Evolutionary conservation across 208 protist species (phyloP), one percentile per base, ranked within the genome.

Genomic region (Trypanosoma cruzi): DNA sequence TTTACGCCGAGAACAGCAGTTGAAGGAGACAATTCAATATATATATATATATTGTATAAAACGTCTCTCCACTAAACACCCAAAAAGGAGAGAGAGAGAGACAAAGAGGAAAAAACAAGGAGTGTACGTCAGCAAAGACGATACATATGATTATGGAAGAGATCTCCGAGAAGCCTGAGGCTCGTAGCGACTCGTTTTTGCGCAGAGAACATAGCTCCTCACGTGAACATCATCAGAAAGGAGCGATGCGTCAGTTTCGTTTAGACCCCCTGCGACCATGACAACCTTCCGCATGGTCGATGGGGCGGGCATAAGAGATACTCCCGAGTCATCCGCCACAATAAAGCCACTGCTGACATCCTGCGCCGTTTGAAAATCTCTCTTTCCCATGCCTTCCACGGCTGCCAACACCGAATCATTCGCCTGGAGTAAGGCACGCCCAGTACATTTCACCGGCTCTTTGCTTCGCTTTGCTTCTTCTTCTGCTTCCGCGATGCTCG

Each of bases 201-300:
- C 24, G 28, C 70, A 89, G 10, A 93, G 73, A 62, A 86, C 84
- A 64, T 93, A 93, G 24, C 65, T 73, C 20, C 87, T 75, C 48
- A 53, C 44, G 24, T 79, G 68, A 20, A 77, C 73, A 5, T 78
- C 77, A n/a, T 18, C 42, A 50, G 48, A 37, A 62, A 64, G 37
- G 31, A 79, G 59, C 24, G 60, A 55, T 0, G 40, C 28, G 29
- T 50, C 31, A 11, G 13, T 16, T 57, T 57, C 34, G 55, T 57
- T 22, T 24, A 36, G 18, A 44, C 20, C 37, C 2, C 42, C 54
- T 40, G 56, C 40, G 8, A 64, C 29, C 37, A 49, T 20, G n/a
- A 62, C 14, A 46, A 40, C 66, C 29, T 44, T 64, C 2, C 66
- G 40, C 22, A 14, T 1, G 16, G 31, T 14, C 4, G 10, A 11